These are phyloP conservation scores for Tulasnella sp. DNA, from an alignment of 768 basidiomycete species.

Conservation along the genomic window DNA sequence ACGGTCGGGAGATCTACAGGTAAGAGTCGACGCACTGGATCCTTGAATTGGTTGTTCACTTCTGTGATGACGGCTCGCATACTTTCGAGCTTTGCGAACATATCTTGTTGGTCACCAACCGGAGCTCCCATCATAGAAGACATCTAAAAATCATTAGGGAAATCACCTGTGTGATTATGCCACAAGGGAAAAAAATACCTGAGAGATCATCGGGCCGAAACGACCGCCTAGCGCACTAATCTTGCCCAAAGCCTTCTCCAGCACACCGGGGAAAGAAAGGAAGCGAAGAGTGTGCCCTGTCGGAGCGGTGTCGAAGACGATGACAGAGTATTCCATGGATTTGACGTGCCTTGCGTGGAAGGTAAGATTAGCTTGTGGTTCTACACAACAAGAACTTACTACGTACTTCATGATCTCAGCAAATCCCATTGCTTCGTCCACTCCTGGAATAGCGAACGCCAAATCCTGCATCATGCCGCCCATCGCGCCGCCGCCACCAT, in stretches of 20 bases:
- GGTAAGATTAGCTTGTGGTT: not conserved
- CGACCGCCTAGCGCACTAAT: constrained; percentile 85
- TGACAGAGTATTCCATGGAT: constrained; percentile 99
- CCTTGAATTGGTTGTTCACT: constrained; percentile 98
- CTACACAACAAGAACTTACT: not conserved
- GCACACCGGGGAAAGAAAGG: constrained; percentile 94
- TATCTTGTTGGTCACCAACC: constrained; percentile 85
- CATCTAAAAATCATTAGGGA: constrained; percentile 44
- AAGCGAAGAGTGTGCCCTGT: constrained; percentile 98
- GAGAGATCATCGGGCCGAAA: constrained; percentile 95
- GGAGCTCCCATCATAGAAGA: constrained; percentile 93
- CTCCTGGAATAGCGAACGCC: constrained; percentile 97
- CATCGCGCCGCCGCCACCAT: constrained; percentile 60
- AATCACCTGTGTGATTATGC: not conserved
- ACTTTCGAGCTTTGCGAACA: constrained; percentile 95
- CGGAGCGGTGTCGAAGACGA: constrained; percentile 98
- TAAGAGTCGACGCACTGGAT: constrained; percentile 54
- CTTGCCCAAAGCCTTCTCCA: constrained; percentile 96
- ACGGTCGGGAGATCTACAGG: not conserved
- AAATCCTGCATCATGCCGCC: constrained; percentile 99
- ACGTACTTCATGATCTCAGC: constrained; percentile 99
- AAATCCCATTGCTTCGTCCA: constrained; percentile 99
- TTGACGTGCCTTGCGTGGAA: constrained; percentile 67
- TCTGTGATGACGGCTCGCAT: constrained; percentile 97
- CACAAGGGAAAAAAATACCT: constrained; percentile 30